Conservation (phyloP, 345 rosid species). For the Murraya koenigii region DNA sequence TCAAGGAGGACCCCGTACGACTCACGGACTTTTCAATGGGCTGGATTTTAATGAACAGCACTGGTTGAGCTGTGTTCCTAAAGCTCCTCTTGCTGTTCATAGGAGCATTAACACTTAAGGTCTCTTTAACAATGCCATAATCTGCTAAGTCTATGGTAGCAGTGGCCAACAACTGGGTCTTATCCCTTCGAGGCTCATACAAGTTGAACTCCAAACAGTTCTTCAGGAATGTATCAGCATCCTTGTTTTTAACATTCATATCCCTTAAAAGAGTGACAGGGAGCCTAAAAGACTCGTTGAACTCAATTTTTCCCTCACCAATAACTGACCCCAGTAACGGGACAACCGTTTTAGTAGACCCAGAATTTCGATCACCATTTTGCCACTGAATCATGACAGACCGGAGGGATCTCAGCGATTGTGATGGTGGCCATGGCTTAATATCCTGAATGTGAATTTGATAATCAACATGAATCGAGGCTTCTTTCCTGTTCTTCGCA, state of each 20-base stretch:
- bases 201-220: conserved; percentile 69
- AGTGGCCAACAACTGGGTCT: conserved; percentile 72
- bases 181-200: conserved; percentile 90
- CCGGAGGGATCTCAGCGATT: conserved; percentile 77
- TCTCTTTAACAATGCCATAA: conserved; percentile 57
- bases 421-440: conserved; percentile 99
- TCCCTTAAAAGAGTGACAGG: conserved; percentile 65
- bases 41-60: conserved; percentile 59
- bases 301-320: conserved; percentile 85
- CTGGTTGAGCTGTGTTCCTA: conserved; percentile 68
- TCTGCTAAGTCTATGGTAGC: conserved; percentile 77
- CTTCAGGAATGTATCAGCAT: conserved; percentile 52
- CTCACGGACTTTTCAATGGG: conserved; percentile 36
- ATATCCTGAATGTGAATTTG: conserved; percentile 70
- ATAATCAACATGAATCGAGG: conserved; percentile 55
- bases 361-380: conserved; percentile 67
- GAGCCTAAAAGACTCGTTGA: conserved; percentile 74
- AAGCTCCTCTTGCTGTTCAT: conserved; percentile 77
- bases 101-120: conserved; percentile 47
- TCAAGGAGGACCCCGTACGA: conserved; percentile 38
- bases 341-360: conserved; percentile 60
- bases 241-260: conserved; percentile 51
- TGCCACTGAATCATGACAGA: conserved; percentile 91
- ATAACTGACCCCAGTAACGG: conserved; percentile 73
- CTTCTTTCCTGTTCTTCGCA: conserved; percentile 57